Evolutionary conservation across 1,284 basidiomycete genomes (phyloP).

Genomic region (Cutaneotrichosporon cyanovorans): DNA sequence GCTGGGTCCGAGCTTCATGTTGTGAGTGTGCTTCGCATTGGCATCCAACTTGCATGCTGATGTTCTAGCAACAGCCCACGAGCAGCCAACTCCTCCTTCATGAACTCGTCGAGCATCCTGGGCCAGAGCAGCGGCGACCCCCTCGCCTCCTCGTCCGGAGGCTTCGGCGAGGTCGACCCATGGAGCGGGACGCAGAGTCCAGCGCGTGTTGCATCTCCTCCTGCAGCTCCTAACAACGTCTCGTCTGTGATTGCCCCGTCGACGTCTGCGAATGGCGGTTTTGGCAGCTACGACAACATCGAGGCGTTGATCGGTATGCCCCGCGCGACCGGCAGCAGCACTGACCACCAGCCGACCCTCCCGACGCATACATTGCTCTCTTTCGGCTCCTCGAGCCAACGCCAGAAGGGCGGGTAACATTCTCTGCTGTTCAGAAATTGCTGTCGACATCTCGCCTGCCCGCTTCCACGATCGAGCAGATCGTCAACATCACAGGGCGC

Average conservation of each 20-base stretch:
- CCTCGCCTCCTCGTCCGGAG: conserved; percentile 25
- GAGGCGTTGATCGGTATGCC: conserved; percentile 31
- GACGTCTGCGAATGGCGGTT: not conserved
- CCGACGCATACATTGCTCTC: conserved; percentile 63
- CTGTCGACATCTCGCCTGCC: conserved; percentile 66
- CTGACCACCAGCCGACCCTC: conserved; percentile 65
- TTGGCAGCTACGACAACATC: conserved; percentile 6
- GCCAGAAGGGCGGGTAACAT: conserved; percentile 64
- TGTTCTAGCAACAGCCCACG: conserved; percentile 33
- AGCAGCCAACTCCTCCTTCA: conserved; percentile 9
- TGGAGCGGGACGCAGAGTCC: conserved; percentile 77
- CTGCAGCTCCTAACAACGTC: not conserved
- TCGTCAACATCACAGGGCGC: conserved; percentile 58
- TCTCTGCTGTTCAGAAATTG: conserved; percentile 70
- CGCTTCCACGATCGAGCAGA: conserved; percentile 74
- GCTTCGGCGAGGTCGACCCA: conserved; percentile 65
- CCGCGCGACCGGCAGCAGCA: not conserved
- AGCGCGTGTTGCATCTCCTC: conserved; percentile 19
- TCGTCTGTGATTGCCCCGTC: not conserved
- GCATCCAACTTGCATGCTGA: not conserved
- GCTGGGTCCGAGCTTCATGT: conserved; percentile 22
- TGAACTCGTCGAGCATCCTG: conserved; percentile 4
- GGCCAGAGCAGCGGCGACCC: conserved; percentile 18
- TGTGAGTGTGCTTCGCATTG: conserved; percentile 11
- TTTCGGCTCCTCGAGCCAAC: conserved; percentile 62